These are phyloP conservation scores for Wickerhamiella qilinensis DNA, from an alignment of 805 yeast genomes.

Conservation along the genomic window DNA sequence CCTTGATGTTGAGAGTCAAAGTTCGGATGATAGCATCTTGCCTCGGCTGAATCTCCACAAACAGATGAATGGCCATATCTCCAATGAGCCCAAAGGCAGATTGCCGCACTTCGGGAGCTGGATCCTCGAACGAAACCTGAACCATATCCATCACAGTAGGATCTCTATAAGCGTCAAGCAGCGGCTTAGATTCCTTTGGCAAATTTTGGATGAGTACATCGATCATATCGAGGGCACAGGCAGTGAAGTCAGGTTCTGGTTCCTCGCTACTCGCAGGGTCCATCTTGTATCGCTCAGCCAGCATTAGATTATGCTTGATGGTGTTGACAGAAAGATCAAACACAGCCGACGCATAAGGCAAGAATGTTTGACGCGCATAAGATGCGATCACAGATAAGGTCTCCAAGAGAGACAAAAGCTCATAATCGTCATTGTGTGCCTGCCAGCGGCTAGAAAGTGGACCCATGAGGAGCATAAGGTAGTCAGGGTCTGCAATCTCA, in stretches of 20 bases:
- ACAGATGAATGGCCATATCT: slow-evolving; percentile 57
- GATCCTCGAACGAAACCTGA: slow-evolving; percentile 56
- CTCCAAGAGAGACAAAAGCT: slow-evolving; percentile 81
- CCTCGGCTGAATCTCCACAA: slow-evolving; percentile 25
- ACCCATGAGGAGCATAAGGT: slow-evolving; percentile 52
- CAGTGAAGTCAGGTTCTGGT: slow-evolving; percentile 82
- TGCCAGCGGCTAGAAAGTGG: slow-evolving; percentile 78
- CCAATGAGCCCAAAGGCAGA: slow-evolving; percentile 81
- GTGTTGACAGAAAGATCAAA: slow-evolving; percentile 65
- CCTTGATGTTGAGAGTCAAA: slow-evolving; percentile 40
- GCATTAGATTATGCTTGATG: slow-evolving; percentile 47
- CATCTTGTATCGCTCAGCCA: slow-evolving; percentile 43
- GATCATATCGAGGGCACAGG: slow-evolving; percentile 74
- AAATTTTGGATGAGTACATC: slow-evolving; percentile 91
- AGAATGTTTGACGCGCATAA: slow-evolving; percentile 64
- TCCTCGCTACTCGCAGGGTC: slow-evolving; percentile 39
- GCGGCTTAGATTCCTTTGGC: slow-evolving; percentile 41
- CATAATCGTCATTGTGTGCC: slow-evolving; percentile 55
- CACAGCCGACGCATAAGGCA: slow-evolving; percentile 78
- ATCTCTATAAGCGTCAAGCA: slow-evolving; percentile 26
- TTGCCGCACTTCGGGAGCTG: slow-evolving; percentile 79
- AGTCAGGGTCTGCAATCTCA: slow-evolving; percentile 37
- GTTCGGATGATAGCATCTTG: slow-evolving; percentile 23
- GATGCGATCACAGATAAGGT: slow-evolving; percentile 89
- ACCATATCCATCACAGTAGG: slow-evolving; percentile 42